phyloP scores from a whole-genome alignment of 352 stramenopile genomes.

The Pythium aphanidermatum region DNA sequence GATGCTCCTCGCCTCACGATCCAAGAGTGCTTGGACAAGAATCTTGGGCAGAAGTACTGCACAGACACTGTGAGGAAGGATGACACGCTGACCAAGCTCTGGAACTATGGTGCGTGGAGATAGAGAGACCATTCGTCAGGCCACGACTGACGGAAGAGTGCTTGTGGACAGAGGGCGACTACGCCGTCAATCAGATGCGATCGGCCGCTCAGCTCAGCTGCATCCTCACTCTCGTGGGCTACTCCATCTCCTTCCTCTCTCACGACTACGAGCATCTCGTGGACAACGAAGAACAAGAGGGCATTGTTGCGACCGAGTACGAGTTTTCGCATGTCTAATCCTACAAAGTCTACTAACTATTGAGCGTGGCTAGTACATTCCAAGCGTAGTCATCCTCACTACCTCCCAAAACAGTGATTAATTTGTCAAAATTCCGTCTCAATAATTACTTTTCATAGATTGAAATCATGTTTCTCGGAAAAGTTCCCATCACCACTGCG shows the following conservation, averaged over 20 bases:
- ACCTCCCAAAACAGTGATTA: too few relatives aligned
- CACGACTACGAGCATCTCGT: slow-evolving; percentile 35
- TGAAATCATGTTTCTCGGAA: too few relatives aligned
- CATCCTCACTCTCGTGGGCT: slow-evolving; percentile 69
- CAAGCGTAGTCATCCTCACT: too few relatives aligned
- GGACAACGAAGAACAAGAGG: background rate
- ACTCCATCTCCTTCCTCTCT: slow-evolving; percentile 60
- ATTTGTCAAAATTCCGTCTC: too few relatives aligned
- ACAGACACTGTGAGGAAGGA: slow-evolving; percentile 46
- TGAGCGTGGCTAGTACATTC: too few relatives aligned
- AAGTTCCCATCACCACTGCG: too few relatives aligned
- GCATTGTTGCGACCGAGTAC: background rate
- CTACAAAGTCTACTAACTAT: too few relatives aligned
- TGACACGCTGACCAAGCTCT: slow-evolving; percentile 58
- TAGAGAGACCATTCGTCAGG: too few relatives aligned
- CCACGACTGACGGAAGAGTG: background rate
- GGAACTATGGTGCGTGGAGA: slow-evolving; percentile 58
- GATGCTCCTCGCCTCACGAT: slow-evolving; percentile 39
- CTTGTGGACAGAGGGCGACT: slow-evolving; percentile 33
- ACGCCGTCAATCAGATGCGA: slow-evolving; percentile 48
- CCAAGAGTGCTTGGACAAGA: slow-evolving; percentile 41
- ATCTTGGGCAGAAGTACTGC: slow-evolving; percentile 57
- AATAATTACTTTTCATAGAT: too few relatives aligned
- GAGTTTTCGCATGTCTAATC: too few relatives aligned
- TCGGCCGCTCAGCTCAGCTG: slow-evolving; percentile 53